Conservation (phyloP, 768 basidiomycete species). For the Pleurotus sapidus region DNA sequence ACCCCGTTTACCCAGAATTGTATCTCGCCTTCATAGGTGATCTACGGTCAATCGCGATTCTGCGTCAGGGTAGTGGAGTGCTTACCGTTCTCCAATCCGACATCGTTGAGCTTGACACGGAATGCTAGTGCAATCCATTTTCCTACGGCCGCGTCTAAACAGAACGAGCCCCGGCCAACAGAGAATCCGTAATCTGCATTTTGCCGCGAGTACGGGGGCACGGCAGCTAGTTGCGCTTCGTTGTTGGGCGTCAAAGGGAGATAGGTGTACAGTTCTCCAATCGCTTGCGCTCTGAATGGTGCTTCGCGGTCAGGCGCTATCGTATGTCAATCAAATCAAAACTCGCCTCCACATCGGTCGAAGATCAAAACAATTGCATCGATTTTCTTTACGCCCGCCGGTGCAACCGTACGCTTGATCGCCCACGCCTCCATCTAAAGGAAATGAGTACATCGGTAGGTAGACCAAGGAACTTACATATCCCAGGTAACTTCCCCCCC, state of each 20-base stretch:
- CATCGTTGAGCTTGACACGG: conserved; percentile 66
- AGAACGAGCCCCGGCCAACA: conserved; percentile 64
- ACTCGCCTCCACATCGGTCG: conserved; percentile 74
- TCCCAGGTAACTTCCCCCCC: conserved; percentile 75
- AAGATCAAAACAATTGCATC: conserved; percentile 67
- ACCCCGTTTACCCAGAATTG: conserved; percentile 63
- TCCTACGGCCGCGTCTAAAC: conserved; percentile 46
- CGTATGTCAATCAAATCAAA: neutral
- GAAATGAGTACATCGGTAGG: neutral
- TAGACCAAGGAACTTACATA: conserved; percentile 43
- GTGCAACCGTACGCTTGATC: conserved; percentile 61
- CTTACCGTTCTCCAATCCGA: conserved; percentile 57
- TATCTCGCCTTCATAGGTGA: conserved; percentile 48
- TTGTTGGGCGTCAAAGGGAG: conserved; percentile 52
- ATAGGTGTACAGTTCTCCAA: conserved; percentile 71
- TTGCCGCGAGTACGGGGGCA: conserved; percentile 45
- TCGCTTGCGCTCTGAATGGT: conserved; percentile 39
- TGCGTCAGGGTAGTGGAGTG: neutral
- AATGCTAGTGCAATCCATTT: conserved; percentile 63
- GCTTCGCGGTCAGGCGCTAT: too few species aligned
- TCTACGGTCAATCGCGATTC: neutral
- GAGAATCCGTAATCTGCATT: conserved; percentile 65
- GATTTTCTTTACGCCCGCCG: conserved; percentile 59
- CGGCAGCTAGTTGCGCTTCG: conserved; percentile 33
- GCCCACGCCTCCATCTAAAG: conserved; percentile 53